Evolutionary conservation across 345 rosid species (phyloP), one percentile per base, ranked within the genome.

Genomic region (Draba incana): DNA sequence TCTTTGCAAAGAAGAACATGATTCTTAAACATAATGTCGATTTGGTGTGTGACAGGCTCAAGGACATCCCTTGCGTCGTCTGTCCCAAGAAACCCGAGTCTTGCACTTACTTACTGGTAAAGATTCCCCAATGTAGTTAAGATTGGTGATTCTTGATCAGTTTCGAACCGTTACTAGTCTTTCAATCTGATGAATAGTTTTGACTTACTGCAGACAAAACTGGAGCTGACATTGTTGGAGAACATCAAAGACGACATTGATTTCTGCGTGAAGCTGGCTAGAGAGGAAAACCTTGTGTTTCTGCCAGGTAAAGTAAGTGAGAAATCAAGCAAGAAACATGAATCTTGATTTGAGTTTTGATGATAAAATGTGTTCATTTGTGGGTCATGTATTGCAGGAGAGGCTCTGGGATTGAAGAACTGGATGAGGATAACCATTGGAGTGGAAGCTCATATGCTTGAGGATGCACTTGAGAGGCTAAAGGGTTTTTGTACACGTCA

Each of bases 341-440:
- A 37, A 28, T 33, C 42, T 68, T 45, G 68, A 38, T 20, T n/a
- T 50, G 63, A 42, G 47, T 15, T 25, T 35, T 60, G 68, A 45
- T 44, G 30, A 58, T 46, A 61, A 74, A 15, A 16, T 62, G 20
- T 20, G 44, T 11, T 25, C 15, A 6, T 64, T 13, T 55, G 37
- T 20, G 31, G 8, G 46, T 6, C 8, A 43, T 47, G 16, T 56
- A 4, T 57, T 82, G 74, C 82, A 91, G 98, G 96, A 44, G 44
- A 62, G 23, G 79, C 82, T 49, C 74, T 86, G 35, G 96, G 97
- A 6, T 15, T 81, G 78, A 80, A 84, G 83, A 82, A 88, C 55
- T 91, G 89, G 92, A 64, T 88, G 66, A 88, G 86, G 38, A 64
- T 88, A 62, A 81, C 87, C 16, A 84, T 84, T 8, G 92, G 85